Conservation (phyloP, 495 filamentous ascomycete species). For the Hypoxylon fuscum region DNA sequence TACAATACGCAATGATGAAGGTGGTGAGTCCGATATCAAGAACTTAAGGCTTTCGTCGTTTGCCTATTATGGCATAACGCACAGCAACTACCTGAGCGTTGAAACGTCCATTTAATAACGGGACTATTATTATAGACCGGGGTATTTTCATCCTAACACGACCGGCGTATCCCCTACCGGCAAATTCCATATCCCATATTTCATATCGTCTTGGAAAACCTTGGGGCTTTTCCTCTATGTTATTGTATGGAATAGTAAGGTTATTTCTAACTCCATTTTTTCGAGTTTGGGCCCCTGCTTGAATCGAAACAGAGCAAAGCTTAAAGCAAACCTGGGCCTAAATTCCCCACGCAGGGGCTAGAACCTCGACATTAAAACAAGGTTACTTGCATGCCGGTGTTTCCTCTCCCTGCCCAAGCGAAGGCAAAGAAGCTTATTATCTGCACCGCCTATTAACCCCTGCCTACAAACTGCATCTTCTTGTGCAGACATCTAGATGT, state of each 20-base stretch:
- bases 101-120: constrained; percentile 19
- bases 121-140: constrained; percentile 19
- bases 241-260: constrained; percentile 26
- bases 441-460: constrained; percentile 6
- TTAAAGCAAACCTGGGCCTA: constrained; percentile 15
- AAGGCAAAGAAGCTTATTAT: constrained; percentile 24
- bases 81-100: constrained; percentile 20
- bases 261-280: constrained; percentile 23
- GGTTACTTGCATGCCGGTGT: constrained; percentile 36
- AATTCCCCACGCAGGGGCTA: constrained; percentile 26
- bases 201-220: no score
- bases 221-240: no score
- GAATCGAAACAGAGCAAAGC: constrained; percentile 32
- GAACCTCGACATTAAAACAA: constrained; percentile 34
- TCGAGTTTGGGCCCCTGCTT: constrained; percentile 29
- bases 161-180: constrained; percentile 6
- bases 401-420: constrained; percentile 25
- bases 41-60: constrained; percentile 17
- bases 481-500: background rate
- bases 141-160: constrained; percentile 1
- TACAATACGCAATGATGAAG: constrained; percentile 24
- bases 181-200: background rate
- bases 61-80: constrained; percentile 11
- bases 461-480: constrained; percentile 2
- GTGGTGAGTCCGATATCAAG: background rate